Percentiles rank a stretch among this genome's conserved stretches.
Conservation (phyloP, 805 yeast species). For the Zygosaccharomyces rouxii region DNA sequence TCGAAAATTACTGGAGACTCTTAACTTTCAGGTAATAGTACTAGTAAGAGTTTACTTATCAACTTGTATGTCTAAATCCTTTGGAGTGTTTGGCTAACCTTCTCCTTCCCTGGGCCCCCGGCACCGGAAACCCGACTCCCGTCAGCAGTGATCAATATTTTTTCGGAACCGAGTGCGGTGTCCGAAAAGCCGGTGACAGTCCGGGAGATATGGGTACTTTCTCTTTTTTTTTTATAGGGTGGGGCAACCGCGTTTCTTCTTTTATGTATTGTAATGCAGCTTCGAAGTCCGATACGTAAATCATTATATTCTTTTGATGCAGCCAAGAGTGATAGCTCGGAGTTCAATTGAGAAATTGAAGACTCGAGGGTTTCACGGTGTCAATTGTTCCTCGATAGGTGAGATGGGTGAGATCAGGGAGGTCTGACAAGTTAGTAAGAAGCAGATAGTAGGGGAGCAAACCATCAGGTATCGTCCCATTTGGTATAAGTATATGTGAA, state of each 20-base stretch:
- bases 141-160: neutral
- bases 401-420: too few relatives aligned
- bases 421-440: too few relatives aligned
- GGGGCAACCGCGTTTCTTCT: neutral
- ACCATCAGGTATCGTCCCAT: too few relatives aligned
- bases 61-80: neutral
- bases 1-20: neutral
- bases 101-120: neutral
- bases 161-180: slow-evolving; percentile 8
- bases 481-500: too few relatives aligned
- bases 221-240: neutral
- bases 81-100: neutral
- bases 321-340: too few relatives aligned
- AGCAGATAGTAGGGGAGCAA: too few relatives aligned
- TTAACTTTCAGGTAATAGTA: neutral
- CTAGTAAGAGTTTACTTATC: neutral
- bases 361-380: too few relatives aligned
- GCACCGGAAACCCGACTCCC: neutral
- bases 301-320: too few relatives aligned
- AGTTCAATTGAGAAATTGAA: too few relatives aligned
- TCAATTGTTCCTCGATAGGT: too few relatives aligned
- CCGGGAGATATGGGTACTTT: neutral
- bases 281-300: neutral
- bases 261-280: neutral
- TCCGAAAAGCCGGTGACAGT: neutral